Evolutionary conservation across 2,329 filamentous ascomycete genomes (phyloP).

Genomic region (Microthyrium microscopicum): DNA sequence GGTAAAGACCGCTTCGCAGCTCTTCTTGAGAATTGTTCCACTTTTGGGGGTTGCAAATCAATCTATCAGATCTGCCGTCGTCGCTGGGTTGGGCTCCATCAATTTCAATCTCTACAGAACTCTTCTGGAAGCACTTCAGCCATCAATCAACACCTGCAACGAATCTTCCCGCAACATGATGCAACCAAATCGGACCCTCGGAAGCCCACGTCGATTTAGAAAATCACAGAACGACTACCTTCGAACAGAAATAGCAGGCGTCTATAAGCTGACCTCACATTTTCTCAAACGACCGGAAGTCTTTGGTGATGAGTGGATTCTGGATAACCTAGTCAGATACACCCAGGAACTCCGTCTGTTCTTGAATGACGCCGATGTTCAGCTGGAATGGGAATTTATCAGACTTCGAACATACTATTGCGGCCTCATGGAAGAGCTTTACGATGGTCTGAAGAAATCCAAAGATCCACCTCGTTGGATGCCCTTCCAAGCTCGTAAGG

Average conservation of each 20-base stretch:
- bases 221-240: constrained; percentile 43
- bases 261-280: constrained; percentile 85
- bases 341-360: constrained; percentile 88
- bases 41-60: constrained; percentile 65
- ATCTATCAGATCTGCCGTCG: constrained; percentile 76
- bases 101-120: constrained; percentile 88
- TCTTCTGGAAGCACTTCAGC: constrained; percentile 75
- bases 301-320: constrained; percentile 74
- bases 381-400: constrained; percentile 89
- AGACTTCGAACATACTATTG: constrained; percentile 87
- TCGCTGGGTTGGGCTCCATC: constrained; percentile 82
- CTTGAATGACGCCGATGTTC: constrained; percentile 84
- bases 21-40: constrained; percentile 86
- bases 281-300: constrained; percentile 67
- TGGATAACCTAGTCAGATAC: constrained; percentile 76
- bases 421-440: constrained; percentile 80
- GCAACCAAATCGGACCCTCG: constrained; percentile 65
- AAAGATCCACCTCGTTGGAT: constrained; percentile 84
- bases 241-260: constrained; percentile 86
- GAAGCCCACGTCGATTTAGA: constrained; percentile 57
- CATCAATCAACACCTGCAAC: constrained; percentile 69
- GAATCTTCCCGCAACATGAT: constrained; percentile 72
- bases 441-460: constrained; percentile 75
- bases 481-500: constrained; percentile 91
- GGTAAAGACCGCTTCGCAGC: constrained; percentile 69